phyloP scores from a whole-genome alignment of 1,284 basidiomycete genomes.

The Rhodotorula sp. region DNA sequence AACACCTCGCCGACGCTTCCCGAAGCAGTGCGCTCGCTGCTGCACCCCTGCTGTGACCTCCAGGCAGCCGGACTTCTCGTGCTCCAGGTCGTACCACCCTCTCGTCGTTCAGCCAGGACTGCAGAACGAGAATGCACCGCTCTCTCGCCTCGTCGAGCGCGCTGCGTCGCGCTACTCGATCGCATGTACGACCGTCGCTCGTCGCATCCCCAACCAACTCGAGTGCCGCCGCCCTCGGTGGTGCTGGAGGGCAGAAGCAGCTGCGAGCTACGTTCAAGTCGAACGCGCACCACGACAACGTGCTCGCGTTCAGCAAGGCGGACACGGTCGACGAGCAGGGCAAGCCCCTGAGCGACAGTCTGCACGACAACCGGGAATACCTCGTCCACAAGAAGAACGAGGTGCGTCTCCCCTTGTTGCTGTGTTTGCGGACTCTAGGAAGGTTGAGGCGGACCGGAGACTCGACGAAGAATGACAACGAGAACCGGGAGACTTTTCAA shows the following conservation, averaged over 20 bases:
- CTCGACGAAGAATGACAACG: neutral
- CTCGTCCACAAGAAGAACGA: conserved; percentile 28
- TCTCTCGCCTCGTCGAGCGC: neutral
- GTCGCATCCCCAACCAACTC: neutral
- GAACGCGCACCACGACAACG: neutral
- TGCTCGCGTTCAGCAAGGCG: conserved; percentile 10
- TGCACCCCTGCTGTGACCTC: too few species aligned
- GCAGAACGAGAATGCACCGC: neutral
- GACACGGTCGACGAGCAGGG: neutral
- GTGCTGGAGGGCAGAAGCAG: neutral
- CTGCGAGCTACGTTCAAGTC: conserved; percentile 9
- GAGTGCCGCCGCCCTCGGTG: neutral
- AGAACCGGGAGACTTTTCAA: too few species aligned
- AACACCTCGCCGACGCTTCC: too few species aligned
- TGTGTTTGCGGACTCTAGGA: neutral
- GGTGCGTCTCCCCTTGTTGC: conserved; percentile 1
- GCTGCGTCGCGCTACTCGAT: neutral
- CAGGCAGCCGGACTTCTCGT: too few species aligned
- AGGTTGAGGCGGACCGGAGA: neutral
- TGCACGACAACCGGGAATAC: conserved; percentile 22
- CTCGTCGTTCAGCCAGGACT: too few species aligned
- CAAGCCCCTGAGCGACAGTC: conserved; percentile 12
- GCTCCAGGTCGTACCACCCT: too few species aligned
- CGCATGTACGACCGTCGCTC: conserved; percentile 1
- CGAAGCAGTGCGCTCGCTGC: too few species aligned